Evolutionary conservation across 2,329 filamentous ascomycete genomes (phyloP), one percentile per base, ranked within the genome.

Genomic region (Elsinoe australis): DNA sequence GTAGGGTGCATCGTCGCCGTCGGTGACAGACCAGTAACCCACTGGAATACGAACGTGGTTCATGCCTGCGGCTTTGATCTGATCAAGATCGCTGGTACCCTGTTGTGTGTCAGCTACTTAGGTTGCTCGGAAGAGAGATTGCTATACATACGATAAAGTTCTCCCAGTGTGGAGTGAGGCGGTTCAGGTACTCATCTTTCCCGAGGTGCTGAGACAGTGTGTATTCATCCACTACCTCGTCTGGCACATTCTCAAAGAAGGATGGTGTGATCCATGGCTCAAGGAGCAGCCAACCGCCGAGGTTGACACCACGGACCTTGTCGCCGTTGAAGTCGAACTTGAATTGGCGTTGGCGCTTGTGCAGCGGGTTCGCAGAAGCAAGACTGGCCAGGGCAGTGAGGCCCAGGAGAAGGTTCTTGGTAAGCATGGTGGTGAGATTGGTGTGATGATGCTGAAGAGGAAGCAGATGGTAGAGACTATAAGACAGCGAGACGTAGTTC

Each of bases 11-110:
- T 70, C 74, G 5, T 70, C 61, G 9, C 55, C 33, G 21, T 71
- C 61, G 35, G 70, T 65, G 8, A 80, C 63, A 26, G 79, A 78
- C 80, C 80, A 83, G 59, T 82, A 82, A 4, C 80, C 80, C 44
- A 83, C 70, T 1, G 80, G 80, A 48, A 83, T 82, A 38, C 80
- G 69, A 29, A 82, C 76, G 54, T 80, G 73, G 62, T 81, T 83
- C 58, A 83, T 61, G 3, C 79, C 79, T 12, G 70, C 68, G 12
- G 58, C 61, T n/a, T 70, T 71, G 51, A 81, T 80, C 46, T 72
- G 66, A 15, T 69, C 61, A 59, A 81, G 78, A 58, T 80, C 78
- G 17, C 63, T 67, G 51, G 73, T 61, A 1, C 71, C 19, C 45
- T 48, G 14, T 18, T 8, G 14, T 15, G 9, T 8, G 22, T 47